Evolutionary conservation across 495 filamentous ascomycete species (phyloP), one percentile per base, ranked within the genome.

Genomic region (Penicillium silybi): DNA sequence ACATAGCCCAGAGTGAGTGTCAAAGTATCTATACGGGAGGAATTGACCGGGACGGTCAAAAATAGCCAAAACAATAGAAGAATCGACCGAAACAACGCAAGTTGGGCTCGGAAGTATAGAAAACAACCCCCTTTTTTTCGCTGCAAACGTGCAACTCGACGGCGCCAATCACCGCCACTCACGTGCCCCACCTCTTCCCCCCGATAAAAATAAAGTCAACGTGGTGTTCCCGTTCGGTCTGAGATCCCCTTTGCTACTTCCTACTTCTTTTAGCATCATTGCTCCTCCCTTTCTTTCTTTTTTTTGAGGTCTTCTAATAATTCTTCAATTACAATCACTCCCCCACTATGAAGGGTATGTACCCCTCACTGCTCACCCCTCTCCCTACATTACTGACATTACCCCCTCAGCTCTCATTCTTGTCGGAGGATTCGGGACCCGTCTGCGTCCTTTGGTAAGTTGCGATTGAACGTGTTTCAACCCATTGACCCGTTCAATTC

Each of bases 401-500:
- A 48, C 54, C 39, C 44, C 27, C 53, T 60, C 70, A 98, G 93
- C 93, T 72, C 85, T 98, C 66, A 97, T 98, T 86, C 92, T 98
- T 67, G 93, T 98, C 73, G 93, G 93, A 78, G 93, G 93, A 68
- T 98, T 97, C 75, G 93, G 93, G 68, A 98, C 93, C 73, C 92
- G 93, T 73, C 85, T 98, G 59, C 89, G 93, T 69, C 93, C 93
- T 74, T 81, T 98, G 75, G 92, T 97, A 88, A 73, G 89, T 83
- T 27, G 56, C 53, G 60, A 46, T 52, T 29, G 46, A 63, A 49
- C 58, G 23, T 16, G 10, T 18, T 41, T 44, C 46, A 34, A 18
- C 35, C 19, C 46, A 59, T 61, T 57, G 53, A 53, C 38, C 23
- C 6, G 39, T 37, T 26, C 40, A 41, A 54, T 54, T 34, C 39